These are phyloP conservation scores for Crithidia mellificae DNA, from an alignment of 208 protist genomes.

Conservation along the genomic window DNA sequence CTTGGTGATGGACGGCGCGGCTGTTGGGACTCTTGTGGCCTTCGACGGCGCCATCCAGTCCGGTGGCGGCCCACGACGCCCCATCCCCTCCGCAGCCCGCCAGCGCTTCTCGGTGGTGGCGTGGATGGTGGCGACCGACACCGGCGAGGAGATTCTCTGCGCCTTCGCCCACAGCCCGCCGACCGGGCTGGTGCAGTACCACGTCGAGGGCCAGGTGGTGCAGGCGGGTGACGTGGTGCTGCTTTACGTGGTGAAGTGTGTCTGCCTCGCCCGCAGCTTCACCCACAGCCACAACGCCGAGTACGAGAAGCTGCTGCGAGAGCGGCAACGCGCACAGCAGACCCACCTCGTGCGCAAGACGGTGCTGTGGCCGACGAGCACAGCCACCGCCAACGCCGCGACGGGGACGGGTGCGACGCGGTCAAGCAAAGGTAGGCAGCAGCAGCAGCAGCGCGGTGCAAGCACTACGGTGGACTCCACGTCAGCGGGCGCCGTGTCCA, in stretches of 20 bases:
- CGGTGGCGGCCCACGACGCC: slow-evolving; percentile 26
- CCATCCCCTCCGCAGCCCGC: slow-evolving; percentile 44
- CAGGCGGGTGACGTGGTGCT: slow-evolving; percentile 34
- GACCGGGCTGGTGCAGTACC: slow-evolving; percentile 73
- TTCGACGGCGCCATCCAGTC: slow-evolving; percentile 60
- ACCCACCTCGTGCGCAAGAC: slow-evolving; percentile 11
- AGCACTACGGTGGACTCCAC: background rate
- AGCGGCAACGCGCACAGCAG: slow-evolving; percentile 33
- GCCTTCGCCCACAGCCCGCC: slow-evolving; percentile 58
- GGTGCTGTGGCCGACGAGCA: slow-evolving; percentile 5
- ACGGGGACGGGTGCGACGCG: too few species aligned
- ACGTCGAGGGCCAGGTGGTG: slow-evolving; percentile 83
- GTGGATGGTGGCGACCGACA: slow-evolving; percentile 64
- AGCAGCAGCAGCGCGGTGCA: background rate
- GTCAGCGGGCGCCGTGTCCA: background rate
- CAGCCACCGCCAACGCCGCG: too few species aligned
- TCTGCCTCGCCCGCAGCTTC: slow-evolving; percentile 66
- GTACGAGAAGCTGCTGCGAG: slow-evolving; percentile 59
- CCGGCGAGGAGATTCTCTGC: slow-evolving; percentile 66
- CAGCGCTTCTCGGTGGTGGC: slow-evolving; percentile 53
- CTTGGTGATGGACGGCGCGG: background rate
- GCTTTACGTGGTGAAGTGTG: slow-evolving; percentile 76
- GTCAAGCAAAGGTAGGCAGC: too few species aligned
- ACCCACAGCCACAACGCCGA: slow-evolving; percentile 65
- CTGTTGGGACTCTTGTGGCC: slow-evolving; percentile 34